A percentile compares a stretch with the other conserved stretches of the same genome.
phyloP scores from a whole-genome alignment of 495 filamentous ascomycete genomes.

The Thozetella sp. region DNA sequence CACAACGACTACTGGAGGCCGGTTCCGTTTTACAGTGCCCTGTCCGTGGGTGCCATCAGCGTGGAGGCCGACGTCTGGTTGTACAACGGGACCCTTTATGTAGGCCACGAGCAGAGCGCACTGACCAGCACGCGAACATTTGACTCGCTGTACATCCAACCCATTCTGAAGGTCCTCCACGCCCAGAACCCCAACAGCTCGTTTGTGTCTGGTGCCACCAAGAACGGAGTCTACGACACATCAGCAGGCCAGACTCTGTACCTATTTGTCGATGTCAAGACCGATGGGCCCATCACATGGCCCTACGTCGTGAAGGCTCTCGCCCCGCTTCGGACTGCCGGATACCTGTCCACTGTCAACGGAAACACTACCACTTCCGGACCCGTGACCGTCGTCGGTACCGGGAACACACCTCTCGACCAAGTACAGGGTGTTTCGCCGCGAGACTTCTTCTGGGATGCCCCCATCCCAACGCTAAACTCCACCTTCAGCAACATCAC shows the following conservation, averaged over 20 bases:
- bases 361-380: slow-evolving; percentile 46
- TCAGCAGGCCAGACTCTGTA: slow-evolving; percentile 58
- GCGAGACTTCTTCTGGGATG: slow-evolving; percentile 67
- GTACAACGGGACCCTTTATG: slow-evolving; percentile 60
- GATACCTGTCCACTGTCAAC: slow-evolving; percentile 58
- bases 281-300: slow-evolving; percentile 43
- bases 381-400: slow-evolving; percentile 74
- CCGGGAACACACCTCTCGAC: slow-evolving; percentile 72
- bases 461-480: slow-evolving; percentile 48
- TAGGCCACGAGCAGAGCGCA: slow-evolving; percentile 52
- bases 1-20: slow-evolving; percentile 87
- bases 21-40: slow-evolving; percentile 61
- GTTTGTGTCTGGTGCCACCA: slow-evolving; percentile 32
- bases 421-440: slow-evolving; percentile 45
- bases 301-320: slow-evolving; percentile 56
- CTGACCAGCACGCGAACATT: slow-evolving; percentile 56
- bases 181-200: slow-evolving; percentile 43
- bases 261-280: slow-evolving; percentile 72
- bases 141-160: slow-evolving; percentile 59
- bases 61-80: slow-evolving; percentile 93
- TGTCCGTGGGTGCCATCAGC: slow-evolving; percentile 63
- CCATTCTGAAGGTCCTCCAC: slow-evolving; percentile 55
- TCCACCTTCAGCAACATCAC: slow-evolving; percentile 46
- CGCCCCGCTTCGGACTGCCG: slow-evolving; percentile 58
- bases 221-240: slow-evolving; percentile 57